Conservation (phyloP, 2,329 filamentous ascomycete genomes). For the Westerdykella ornata region DNA sequence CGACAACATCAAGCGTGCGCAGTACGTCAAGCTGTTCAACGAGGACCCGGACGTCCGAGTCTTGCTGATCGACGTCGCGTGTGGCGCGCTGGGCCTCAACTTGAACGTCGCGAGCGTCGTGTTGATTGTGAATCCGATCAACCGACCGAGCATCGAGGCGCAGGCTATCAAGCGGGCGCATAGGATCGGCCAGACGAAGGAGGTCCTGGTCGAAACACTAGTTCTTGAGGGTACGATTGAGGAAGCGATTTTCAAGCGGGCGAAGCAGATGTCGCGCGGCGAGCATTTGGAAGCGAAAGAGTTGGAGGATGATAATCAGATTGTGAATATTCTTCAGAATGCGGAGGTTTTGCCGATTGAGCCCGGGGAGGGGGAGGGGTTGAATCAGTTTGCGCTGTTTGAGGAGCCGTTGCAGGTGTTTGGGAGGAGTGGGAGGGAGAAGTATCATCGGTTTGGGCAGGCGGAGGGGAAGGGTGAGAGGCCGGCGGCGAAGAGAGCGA, state of each 20-base stretch:
- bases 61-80: constrained; percentile 82
- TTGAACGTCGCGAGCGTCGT: constrained; percentile 76
- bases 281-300: constrained; percentile 51
- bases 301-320: constrained; percentile 53
- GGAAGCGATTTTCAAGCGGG: constrained; percentile 70
- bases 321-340: constrained; percentile 54
- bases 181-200: constrained; percentile 72
- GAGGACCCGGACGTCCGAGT: constrained; percentile 63
- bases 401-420: constrained; percentile 42
- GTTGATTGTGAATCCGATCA: constrained; percentile 83
- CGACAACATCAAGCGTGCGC: constrained; percentile 55
- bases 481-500: constrained; percentile 17
- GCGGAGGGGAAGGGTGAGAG: constrained; percentile 9
- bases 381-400: constrained; percentile 39
- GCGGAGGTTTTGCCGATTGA: constrained; percentile 46
- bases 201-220: constrained; percentile 79
- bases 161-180: constrained; percentile 89
- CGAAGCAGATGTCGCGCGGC: constrained; percentile 64
- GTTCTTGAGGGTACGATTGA: constrained; percentile 76
- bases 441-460: constrained; percentile 22
- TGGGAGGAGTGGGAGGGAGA: constrained; percentile 30
- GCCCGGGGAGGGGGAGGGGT: constrained; percentile 23
- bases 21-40: constrained; percentile 76
- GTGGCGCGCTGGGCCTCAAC: constrained; percentile 83
- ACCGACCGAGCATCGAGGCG: constrained; percentile 75